Base-by-base conservation (phyloP, 202 grass and related monocot genomes). In the Zizania palustris region DNA sequence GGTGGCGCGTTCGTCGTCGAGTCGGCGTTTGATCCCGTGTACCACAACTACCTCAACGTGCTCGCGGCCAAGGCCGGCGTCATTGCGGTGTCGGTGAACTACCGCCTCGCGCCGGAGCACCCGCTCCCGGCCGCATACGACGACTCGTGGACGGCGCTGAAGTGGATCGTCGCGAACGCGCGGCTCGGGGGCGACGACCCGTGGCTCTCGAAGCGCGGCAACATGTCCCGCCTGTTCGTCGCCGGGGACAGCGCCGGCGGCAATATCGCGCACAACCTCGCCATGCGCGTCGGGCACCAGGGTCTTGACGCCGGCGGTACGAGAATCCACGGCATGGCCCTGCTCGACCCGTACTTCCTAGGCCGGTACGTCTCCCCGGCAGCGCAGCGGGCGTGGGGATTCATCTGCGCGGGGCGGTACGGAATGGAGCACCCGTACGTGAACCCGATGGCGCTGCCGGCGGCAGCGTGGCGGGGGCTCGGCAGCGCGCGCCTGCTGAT, bases 261-360 rank as follows among this genome's bases (percentile, higher is more conserved):
- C 59, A 97, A 89, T 90, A 93, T 97, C 63, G 90, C 86, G 56
- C 90, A 93, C 83, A 88, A 93, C 80, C 67, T 97, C 3, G 88
- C 90, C 1, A 89, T 89, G 81, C 83, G 72, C 19, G 71, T 15
- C 1, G 86, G 78, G 0, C 9, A 59, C 43, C 83, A 87, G 28
- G 39, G 58, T 21, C 57, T 50, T 41, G 43, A 41, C 11, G 66
- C 28, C 11, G 37, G n/a, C 41, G 13, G 37, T 16, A 59, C 54
- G 34, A 40, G n/a, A 21, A 71, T 97, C 85, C 79, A 20, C 65
- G 93, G 88, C 38, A 20, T 91, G 80, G 93, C 87, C 10, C 65
- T 97, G 41, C 88, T 90, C 1, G 74, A 97, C 65, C 93, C 93
- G 0, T 93, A 89, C 80, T 97, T 97, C 77, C 77, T 85, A 2